phyloP scores from a whole-genome alignment of 2,329 filamentous ascomycete species.

The Aspergillus fischeri region DNA sequence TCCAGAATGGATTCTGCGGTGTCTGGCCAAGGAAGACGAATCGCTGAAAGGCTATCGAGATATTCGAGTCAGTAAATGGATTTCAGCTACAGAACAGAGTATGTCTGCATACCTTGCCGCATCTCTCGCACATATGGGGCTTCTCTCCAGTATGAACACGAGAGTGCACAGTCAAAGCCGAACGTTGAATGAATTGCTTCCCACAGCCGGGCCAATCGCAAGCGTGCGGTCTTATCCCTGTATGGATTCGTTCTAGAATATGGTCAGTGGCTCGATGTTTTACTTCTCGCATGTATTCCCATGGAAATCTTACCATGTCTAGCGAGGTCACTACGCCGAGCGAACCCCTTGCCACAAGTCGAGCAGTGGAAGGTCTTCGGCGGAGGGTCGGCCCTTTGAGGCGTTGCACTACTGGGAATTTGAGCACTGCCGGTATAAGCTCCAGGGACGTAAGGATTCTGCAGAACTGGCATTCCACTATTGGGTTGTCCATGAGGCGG shows the following conservation, averaged over 20 bases:
- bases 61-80: not conserved
- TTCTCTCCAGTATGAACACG: constrained; percentile 97
- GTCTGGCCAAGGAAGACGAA: constrained; percentile 86
- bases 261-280: constrained; percentile 1
- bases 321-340: constrained; percentile 86
- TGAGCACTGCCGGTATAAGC: constrained; percentile 46
- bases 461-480: constrained; percentile 51
- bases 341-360: constrained; percentile 87
- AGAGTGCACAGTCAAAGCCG: constrained; percentile 89
- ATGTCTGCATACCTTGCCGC: constrained; percentile 71
- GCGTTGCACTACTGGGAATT: constrained; percentile 41
- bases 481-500: constrained; percentile 50
- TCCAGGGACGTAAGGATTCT: constrained; percentile 51
- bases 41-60: constrained; percentile 79
- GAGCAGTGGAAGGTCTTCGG: constrained; percentile 83
- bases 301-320: constrained; percentile 69
- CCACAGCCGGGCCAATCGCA: constrained; percentile 86
- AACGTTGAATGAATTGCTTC: constrained; percentile 96
- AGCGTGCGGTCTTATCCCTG: constrained; percentile 81
- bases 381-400: constrained; percentile 45
- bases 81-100: not conserved
- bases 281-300: not conserved
- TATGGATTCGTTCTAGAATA: constrained; percentile 83
- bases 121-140: constrained; percentile 94
- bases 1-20: constrained; percentile 91